Evolutionary conservation across 129 eudicot species (phyloP).

Genomic region (Pseudognaphalium luteoalbum): DNA sequence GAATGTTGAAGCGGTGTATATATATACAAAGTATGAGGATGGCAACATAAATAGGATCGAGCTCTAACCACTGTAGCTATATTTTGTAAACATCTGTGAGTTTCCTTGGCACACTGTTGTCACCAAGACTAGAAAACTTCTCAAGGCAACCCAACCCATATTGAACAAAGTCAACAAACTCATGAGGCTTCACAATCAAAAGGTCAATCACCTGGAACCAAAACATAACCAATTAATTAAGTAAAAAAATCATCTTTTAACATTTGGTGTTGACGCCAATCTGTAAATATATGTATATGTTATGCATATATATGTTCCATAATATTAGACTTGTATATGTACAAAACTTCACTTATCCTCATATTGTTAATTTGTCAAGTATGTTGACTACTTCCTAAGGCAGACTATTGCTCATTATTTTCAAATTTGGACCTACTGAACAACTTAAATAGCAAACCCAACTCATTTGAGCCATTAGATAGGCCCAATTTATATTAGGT

Average conservation of each 20-base stretch:
- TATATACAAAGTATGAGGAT: not conserved
- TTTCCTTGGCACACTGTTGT: constrained; percentile 72
- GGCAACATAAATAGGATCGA: not conserved
- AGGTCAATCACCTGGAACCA: constrained; percentile 72
- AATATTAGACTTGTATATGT: no score
- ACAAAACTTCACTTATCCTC: no score
- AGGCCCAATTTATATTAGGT: no score
- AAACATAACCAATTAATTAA: not conserved
- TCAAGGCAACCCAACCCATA: constrained; percentile 88
- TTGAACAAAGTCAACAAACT: constrained; percentile 74
- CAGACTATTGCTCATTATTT: no score
- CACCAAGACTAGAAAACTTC: constrained; percentile 76
- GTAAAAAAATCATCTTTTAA: not conserved
- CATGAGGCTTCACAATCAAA: constrained; percentile 74
- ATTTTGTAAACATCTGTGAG: constrained; percentile 39
- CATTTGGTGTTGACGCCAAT: no score
- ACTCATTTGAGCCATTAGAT: no score
- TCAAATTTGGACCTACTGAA: no score
- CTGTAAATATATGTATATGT: no score
- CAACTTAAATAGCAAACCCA: no score
- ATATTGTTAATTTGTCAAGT: no score
- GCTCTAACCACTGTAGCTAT: not conserved
- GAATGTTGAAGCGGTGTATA: not conserved
- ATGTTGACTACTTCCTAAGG: no score
- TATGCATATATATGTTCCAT: no score